Conservation (phyloP, 768 basidiomycete genomes). For the Rhizopogon rudus region DNA sequence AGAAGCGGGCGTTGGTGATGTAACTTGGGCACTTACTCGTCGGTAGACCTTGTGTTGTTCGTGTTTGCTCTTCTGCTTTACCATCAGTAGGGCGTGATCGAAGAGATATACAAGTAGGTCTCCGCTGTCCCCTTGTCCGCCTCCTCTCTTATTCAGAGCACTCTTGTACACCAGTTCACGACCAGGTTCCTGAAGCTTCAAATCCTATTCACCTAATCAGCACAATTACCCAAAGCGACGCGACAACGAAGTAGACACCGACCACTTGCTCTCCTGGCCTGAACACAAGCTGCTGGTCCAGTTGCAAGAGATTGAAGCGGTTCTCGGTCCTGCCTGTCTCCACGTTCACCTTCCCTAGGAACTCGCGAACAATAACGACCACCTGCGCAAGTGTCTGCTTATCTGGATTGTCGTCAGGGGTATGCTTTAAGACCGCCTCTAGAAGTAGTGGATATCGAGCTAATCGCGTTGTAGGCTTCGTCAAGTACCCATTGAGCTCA, state of each 20-base stretch:
- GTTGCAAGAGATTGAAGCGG: conserved; percentile 89
- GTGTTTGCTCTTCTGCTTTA: conserved; percentile 88
- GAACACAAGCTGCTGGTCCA: conserved; percentile 89
- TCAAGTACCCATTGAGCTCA: conserved; percentile 95
- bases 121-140: conserved; percentile 68
- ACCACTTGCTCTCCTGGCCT: conserved; percentile 89
- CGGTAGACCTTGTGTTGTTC: conserved; percentile 94
- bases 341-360: conserved; percentile 82
- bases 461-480: conserved; percentile 95
- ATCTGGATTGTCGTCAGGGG: conserved; percentile 86
- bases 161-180: conserved; percentile 93
- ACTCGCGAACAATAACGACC: conserved; percentile 71
- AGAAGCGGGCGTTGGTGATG: not conserved
- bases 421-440: conserved; percentile 89
- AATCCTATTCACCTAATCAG: conserved; percentile 46
- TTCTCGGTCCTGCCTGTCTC: conserved; percentile 97
- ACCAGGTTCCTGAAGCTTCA: conserved; percentile 81
- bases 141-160: conserved; percentile 77
- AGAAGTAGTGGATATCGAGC: conserved; percentile 95
- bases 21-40: conserved; percentile 50
- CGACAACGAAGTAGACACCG: conserved; percentile 21
- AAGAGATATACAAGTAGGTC: conserved; percentile 94
- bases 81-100: conserved; percentile 94
- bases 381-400: conserved; percentile 73
- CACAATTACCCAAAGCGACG: not conserved